These are phyloP conservation scores for Caloboletus firmus DNA, from an alignment of 1,284 basidiomycete genomes.

Conservation along the genomic window DNA sequence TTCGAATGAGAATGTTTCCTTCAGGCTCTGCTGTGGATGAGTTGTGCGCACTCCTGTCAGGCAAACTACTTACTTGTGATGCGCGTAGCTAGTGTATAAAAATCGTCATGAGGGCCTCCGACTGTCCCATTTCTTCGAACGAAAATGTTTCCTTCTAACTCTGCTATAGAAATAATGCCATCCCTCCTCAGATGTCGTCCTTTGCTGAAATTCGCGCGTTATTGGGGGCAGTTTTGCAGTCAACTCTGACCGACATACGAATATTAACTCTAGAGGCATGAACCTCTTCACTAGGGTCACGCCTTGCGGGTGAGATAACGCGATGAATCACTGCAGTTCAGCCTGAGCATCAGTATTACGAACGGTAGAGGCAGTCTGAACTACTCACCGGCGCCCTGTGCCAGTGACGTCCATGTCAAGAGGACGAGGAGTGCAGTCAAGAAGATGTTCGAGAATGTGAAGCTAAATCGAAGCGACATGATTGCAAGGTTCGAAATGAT, in stretches of 20 bases:
- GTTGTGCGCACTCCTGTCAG: not conserved
- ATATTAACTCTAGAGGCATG: not conserved
- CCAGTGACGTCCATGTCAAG: conserved; percentile 7
- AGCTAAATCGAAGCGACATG: conserved; percentile 4
- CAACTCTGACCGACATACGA: conserved; percentile 2
- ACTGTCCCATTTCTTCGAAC: too few species aligned
- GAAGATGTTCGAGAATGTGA: not conserved
- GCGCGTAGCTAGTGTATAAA: not conserved
- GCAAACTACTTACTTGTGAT: conserved; percentile 1
- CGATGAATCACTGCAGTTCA: conserved; percentile 5
- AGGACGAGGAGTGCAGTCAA: not conserved
- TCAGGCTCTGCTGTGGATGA: not conserved
- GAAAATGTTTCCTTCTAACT: too few species aligned
- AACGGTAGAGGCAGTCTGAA: not conserved
- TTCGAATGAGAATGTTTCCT: not conserved
- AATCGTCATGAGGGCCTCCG: not conserved
- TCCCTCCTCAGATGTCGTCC: not conserved
- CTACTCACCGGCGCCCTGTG: conserved; percentile 13
- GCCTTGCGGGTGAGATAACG: not conserved
- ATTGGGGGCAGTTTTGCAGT: not conserved
- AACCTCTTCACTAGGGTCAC: not conserved
- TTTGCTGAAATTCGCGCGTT: not conserved
- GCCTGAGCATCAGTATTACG: not conserved
- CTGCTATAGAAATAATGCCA: not conserved
- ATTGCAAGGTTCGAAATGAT: not conserved